These are phyloP conservation scores for Tolypocladium sp. DNA, from an alignment of 2,329 filamentous ascomycete genomes.

Conservation along the genomic window DNA sequence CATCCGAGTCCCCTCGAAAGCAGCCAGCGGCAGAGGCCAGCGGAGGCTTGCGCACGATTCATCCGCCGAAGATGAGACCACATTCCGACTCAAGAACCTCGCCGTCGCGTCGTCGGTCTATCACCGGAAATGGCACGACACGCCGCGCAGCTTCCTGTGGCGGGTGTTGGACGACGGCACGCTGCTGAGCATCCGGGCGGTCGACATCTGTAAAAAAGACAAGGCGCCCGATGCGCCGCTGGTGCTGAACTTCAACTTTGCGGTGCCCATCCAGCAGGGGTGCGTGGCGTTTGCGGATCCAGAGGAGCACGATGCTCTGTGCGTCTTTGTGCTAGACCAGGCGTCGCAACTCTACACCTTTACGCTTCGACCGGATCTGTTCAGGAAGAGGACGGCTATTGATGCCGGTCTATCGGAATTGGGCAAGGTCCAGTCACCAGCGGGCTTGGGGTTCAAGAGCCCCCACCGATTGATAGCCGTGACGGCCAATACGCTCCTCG, in stretches of 20 bases:
- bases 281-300: constrained; percentile 80
- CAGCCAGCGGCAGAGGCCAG: constrained; percentile 32
- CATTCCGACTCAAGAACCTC: constrained; percentile 64
- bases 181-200: constrained; percentile 71
- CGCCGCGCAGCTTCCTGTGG: constrained; percentile 86
- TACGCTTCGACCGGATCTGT: constrained; percentile 73
- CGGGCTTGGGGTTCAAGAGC: constrained; percentile 67
- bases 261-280: constrained; percentile 60
- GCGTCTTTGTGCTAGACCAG: constrained; percentile 70
- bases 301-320: constrained; percentile 66
- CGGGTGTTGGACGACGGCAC: constrained; percentile 72
- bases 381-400: constrained; percentile 58
- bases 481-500: constrained; percentile 62
- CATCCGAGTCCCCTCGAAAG: constrained; percentile 54
- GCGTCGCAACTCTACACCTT: constrained; percentile 77
- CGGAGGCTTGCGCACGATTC: constrained; percentile 25
- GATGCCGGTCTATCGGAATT: constrained; percentile 68
- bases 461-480: constrained; percentile 75
- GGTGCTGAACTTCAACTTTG: constrained; percentile 70
- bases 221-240: constrained; percentile 61
- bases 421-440: constrained; percentile 65
- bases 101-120: constrained; percentile 76
- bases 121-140: constrained; percentile 66
- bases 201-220: constrained; percentile 67
- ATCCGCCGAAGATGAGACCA: constrained; percentile 56